Conservation (phyloP, 2,329 filamentous ascomycete genomes). For the Gremmenia infestans region DNA sequence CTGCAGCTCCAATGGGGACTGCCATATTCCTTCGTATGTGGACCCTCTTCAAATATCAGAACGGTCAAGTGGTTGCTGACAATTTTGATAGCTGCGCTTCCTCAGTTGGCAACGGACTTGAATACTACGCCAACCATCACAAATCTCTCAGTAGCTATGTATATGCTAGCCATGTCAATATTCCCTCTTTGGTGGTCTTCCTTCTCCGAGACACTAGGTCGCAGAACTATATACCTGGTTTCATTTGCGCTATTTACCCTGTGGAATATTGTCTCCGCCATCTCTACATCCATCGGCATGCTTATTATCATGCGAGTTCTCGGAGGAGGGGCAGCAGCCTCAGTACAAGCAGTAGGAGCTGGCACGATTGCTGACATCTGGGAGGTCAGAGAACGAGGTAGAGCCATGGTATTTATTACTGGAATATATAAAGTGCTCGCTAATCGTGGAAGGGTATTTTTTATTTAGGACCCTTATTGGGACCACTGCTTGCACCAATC, state of each 20-base stretch:
- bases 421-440: too few relatives aligned
- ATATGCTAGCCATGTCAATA: constrained; percentile 79
- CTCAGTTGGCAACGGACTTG: constrained; percentile 57
- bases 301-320: constrained; percentile 72
- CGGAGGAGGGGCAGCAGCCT: constrained; percentile 70
- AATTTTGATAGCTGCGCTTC: constrained; percentile 54
- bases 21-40: constrained; percentile 74
- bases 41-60: neutral
- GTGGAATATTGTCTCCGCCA: constrained; percentile 64
- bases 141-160: constrained; percentile 72
- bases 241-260: constrained; percentile 70
- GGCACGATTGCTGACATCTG: constrained; percentile 81
- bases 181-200: constrained; percentile 81
- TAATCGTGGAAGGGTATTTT: constrained; percentile 50
- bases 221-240: constrained; percentile 71
- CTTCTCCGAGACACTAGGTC: constrained; percentile 68
- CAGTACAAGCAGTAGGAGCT: constrained; percentile 76
- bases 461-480: constrained; percentile 72
- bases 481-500: constrained; percentile 70
- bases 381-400: constrained; percentile 66
- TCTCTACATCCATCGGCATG: constrained; percentile 68
- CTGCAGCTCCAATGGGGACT: constrained; percentile 77
- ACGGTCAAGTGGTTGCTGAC: constrained; percentile 2
- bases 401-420: constrained; percentile 53
- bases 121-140: constrained; percentile 59